Evolutionary conservation across 2,329 filamentous ascomycete species (phyloP), one percentile per base, ranked within the genome.

Genomic region (Ramularia endophylla): DNA sequence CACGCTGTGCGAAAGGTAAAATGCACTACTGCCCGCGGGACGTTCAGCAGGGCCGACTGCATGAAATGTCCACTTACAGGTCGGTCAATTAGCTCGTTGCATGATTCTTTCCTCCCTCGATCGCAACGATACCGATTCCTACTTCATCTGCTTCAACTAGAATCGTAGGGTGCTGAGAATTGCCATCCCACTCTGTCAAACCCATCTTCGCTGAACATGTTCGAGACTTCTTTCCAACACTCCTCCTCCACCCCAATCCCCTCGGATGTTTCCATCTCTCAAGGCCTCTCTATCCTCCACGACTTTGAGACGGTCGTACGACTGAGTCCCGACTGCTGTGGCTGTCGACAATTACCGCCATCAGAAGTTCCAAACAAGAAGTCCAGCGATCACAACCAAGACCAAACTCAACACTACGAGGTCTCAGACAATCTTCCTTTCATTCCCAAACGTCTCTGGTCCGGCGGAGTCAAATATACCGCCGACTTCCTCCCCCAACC

Each of bases 341-440:
- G 53, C 8, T 59, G 50, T 44, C 53, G 45, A 38, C 43, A 38
- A 3, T n/a, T n/a, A n/a, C 54, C 58, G 13, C 37, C 50, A 12
- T 44, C 57, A 4, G 52, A 52, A 1, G 43, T 43, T 17, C 33
- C 41, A 1, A 41, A 48, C 15, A 36, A 44, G 9, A 22, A 42
- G 3, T n/a, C n/a, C n/a, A n/a, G n/a, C n/a, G n/a, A n/a, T n/a
- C n/a, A n/a, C n/a, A n/a, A n/a, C n/a, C 6, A 34, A 19, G 35
- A 22, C 22, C 17, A 46, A 15, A 44, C 52, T 15, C 43, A 48
- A 27, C 55, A 54, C 44, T 62, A 53, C 43, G 59, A 61, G 33
- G 59, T 61, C 15, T 57, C 60, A 46, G 59, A 62, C 48, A 57
- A 59, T n/a, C 54, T 62, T 1, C 54, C 57, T 2, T 63, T 63